Evolutionary conservation across 208 protist genomes (phyloP).

Genomic region (Acanthamoeba triangularis): DNA sequence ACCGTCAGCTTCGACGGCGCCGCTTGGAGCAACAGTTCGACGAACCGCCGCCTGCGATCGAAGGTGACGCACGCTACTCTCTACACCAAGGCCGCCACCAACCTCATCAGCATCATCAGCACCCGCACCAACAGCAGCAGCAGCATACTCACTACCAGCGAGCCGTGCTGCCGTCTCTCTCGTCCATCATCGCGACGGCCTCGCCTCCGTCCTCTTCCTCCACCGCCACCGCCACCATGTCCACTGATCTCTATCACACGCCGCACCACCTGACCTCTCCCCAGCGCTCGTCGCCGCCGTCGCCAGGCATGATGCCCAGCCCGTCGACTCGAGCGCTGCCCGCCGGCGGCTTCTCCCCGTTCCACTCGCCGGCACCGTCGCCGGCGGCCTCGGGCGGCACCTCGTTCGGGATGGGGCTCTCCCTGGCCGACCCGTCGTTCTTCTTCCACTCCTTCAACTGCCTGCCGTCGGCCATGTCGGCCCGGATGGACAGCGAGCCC

Average conservation of each 20-base stretch:
- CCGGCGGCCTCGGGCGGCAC: too few species aligned
- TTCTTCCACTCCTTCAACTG: constrained; percentile 55
- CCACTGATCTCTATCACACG: too few species aligned
- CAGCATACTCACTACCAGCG: too few species aligned
- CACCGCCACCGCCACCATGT: not conserved
- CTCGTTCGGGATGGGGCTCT: not conserved
- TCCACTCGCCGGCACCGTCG: too few species aligned
- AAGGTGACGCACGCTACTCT: not conserved
- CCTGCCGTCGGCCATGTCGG: not conserved
- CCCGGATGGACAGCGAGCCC: not conserved
- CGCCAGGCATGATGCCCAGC: not conserved
- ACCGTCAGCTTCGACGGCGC: not conserved
- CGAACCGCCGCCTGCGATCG: not conserved
- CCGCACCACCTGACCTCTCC: too few species aligned
- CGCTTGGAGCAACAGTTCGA: not conserved
- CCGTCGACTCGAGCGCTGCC: too few species aligned
- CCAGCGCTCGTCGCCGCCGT: not conserved
- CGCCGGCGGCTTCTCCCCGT: too few species aligned
- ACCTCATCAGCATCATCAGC: too few species aligned
- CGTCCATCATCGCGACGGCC: not conserved
- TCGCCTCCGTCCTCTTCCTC: not conserved
- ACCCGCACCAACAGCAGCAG: not conserved
- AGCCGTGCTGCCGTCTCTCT: not conserved
- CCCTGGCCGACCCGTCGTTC: not conserved
- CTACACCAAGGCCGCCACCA: not conserved